phyloP scores from a whole-genome alignment of 2,329 filamentous ascomycete genomes.

The Truncatella angustata region DNA sequence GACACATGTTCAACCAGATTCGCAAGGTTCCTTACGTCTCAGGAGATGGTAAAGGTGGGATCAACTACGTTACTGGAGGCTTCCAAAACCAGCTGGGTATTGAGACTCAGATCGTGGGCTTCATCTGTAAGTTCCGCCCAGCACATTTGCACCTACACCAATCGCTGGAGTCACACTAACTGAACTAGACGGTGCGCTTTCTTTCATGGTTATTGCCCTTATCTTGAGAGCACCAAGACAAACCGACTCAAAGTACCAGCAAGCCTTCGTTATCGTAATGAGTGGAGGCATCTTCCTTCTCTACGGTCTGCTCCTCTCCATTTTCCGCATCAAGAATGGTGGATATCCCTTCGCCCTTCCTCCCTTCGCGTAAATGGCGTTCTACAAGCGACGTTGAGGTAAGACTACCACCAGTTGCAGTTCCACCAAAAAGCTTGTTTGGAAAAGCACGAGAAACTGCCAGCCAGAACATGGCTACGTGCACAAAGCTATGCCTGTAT shows the following conservation, averaged over 20 bases:
- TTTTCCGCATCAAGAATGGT: conserved; percentile 92
- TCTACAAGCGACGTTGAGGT: not conserved
- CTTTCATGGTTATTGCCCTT: conserved; percentile 88
- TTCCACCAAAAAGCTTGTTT: not conserved
- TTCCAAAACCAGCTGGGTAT: conserved; percentile 94
- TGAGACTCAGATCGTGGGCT: conserved; percentile 93
- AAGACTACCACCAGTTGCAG: too few relatives aligned
- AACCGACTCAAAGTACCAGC: conserved; percentile 71
- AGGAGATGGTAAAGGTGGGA: conserved; percentile 78
- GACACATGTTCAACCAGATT: conserved; percentile 99
- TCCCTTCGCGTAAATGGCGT: conserved; percentile 67
- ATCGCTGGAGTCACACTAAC: too few relatives aligned
- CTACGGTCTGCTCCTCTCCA: conserved; percentile 91
- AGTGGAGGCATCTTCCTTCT: conserved; percentile 72
- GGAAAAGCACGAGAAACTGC: not conserved
- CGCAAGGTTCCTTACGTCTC: conserved; percentile 91
- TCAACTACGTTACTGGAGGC: conserved; percentile 85
- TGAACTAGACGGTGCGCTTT: conserved; percentile 61
- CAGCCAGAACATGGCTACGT: not conserved
- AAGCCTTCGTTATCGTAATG: conserved; percentile 80
- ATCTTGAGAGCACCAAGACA: conserved; percentile 92
- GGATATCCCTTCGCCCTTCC: conserved; percentile 94
- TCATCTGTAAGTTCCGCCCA: conserved; percentile 70
- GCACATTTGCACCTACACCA: not conserved
- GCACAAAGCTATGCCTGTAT: not conserved